phyloP scores from a whole-genome alignment of 139 green algal genomes.

The Picochlorum sp. region DNA sequence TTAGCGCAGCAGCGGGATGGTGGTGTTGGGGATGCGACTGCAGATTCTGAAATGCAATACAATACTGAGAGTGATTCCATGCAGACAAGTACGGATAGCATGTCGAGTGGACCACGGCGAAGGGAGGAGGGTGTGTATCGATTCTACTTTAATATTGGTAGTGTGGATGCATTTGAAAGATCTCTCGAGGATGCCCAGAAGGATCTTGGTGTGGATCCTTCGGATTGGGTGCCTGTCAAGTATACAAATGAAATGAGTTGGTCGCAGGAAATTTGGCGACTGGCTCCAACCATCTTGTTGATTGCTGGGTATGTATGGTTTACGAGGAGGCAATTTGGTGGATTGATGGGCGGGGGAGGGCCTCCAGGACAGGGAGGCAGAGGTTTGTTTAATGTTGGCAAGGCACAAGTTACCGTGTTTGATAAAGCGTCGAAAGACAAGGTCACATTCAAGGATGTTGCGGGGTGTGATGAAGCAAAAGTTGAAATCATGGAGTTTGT shows the following conservation, averaged over 20 bases:
- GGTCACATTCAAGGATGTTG: constrained; percentile 87
- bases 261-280: constrained; percentile 58
- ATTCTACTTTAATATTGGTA: constrained; percentile 97
- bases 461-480: constrained; percentile 95
- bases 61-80: not conserved
- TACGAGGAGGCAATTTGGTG: constrained; percentile 57
- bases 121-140: constrained; percentile 31
- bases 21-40: not conserved
- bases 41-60: not conserved
- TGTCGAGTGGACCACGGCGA: not conserved
- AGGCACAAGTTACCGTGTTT: constrained; percentile 58
- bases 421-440: constrained; percentile 90
- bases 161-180: constrained; percentile 89
- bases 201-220: constrained; percentile 28
- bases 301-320: constrained; percentile 87
- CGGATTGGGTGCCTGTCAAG: constrained; percentile 55
- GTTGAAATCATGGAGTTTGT: constrained; percentile 97
- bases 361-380: constrained; percentile 38
- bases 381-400: constrained; percentile 88
- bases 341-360: constrained; percentile 37
- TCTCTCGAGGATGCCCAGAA: constrained; percentile 91
- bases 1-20: not conserved
- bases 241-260: constrained; percentile 69
- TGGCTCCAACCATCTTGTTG: constrained; percentile 85
- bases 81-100: not conserved